Evolutionary conservation across 306 rosid species (phyloP).

Genomic region (Purshia tridentata): DNA sequence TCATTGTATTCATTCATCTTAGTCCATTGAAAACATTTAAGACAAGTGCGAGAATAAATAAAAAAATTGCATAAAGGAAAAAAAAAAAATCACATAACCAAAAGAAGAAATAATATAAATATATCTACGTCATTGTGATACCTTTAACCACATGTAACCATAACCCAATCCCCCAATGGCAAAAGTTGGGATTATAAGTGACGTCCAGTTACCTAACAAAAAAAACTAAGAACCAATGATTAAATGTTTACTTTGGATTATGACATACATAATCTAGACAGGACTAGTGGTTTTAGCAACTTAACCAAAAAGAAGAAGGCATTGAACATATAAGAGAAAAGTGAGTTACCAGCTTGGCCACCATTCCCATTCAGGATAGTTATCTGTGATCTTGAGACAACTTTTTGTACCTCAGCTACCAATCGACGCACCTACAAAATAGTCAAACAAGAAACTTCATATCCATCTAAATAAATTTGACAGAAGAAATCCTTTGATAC

Average conservation of each 20-base stretch:
- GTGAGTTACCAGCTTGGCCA: slow-evolving; percentile 51
- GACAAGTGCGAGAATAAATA: too few species aligned
- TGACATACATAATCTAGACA: neutral
- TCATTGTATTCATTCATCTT: too few species aligned
- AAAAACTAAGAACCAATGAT: neutral
- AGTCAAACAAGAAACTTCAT: slow-evolving; percentile 13
- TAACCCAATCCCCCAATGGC: slow-evolving; percentile 80
- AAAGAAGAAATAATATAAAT: neutral
- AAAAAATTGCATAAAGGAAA: neutral
- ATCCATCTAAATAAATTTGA: neutral
- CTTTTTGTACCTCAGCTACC: slow-evolving; percentile 60
- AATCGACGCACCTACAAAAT: slow-evolving; percentile 66
- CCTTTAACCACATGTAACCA: slow-evolving; percentile 99
- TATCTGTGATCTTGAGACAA: slow-evolving; percentile 45
- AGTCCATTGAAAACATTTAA: too few species aligned
- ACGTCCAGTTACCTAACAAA: slow-evolving; percentile 62
- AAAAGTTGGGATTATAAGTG: slow-evolving; percentile 78
- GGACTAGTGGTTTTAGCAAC: neutral
- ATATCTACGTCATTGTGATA: slow-evolving; percentile 22
- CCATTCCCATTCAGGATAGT: slow-evolving; percentile 65
- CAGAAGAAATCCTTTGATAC: neutral
- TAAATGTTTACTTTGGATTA: neutral
- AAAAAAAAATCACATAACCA: slow-evolving; percentile 10
- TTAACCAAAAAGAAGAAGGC: neutral
- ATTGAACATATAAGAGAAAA: slow-evolving; percentile 1